phyloP scores from a whole-genome alignment of 192 early-diverging fungal genomes.

The Haplosporangium gracile region DNA sequence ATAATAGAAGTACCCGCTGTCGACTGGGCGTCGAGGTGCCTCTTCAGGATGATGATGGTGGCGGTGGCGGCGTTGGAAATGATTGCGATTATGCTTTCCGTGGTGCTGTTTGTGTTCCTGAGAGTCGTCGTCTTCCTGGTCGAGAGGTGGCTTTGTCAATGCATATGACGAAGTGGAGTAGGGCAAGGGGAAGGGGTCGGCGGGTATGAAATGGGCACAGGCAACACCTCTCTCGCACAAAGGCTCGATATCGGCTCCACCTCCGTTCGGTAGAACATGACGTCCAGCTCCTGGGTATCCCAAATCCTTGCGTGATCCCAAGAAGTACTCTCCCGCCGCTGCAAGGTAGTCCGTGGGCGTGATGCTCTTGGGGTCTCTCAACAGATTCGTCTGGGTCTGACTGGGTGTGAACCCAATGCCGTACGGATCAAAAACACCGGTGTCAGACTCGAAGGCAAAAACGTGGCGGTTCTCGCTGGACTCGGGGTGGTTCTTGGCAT shows the following conservation, averaged over 20 bases:
- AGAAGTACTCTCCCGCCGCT: slow-evolving; percentile 40
- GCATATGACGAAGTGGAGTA: slow-evolving; percentile 43
- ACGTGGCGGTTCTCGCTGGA: slow-evolving; percentile 50
- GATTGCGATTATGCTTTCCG: background rate
- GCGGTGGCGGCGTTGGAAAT: background rate
- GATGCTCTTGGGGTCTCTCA: background rate
- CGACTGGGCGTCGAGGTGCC: slow-evolving; percentile 26
- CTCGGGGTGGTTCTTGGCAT: slow-evolving; percentile 49
- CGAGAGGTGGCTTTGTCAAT: slow-evolving; percentile 22
- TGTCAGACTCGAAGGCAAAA: slow-evolving; percentile 71
- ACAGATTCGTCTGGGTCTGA: background rate
- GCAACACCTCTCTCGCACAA: slow-evolving; percentile 67
- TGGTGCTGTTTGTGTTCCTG: background rate
- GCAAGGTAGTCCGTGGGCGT: slow-evolving; percentile 13
- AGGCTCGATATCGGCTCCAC: slow-evolving; percentile 64
- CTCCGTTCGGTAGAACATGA: slow-evolving; percentile 53
- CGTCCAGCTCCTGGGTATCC: slow-evolving; percentile 57
- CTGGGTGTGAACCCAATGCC: slow-evolving; percentile 60
- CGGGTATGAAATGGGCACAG: slow-evolving; percentile 61
- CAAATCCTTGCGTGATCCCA: slow-evolving; percentile 45
- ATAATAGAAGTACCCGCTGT: slow-evolving; percentile 67
- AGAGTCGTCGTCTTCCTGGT: slow-evolving; percentile 14
- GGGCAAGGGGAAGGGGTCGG: slow-evolving; percentile 58
- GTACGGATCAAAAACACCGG: slow-evolving; percentile 71
- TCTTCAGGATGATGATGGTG: background rate